phyloP scores from a whole-genome alignment of 139 green algal genomes.

The Chlorokybus atmophyticus region DNA sequence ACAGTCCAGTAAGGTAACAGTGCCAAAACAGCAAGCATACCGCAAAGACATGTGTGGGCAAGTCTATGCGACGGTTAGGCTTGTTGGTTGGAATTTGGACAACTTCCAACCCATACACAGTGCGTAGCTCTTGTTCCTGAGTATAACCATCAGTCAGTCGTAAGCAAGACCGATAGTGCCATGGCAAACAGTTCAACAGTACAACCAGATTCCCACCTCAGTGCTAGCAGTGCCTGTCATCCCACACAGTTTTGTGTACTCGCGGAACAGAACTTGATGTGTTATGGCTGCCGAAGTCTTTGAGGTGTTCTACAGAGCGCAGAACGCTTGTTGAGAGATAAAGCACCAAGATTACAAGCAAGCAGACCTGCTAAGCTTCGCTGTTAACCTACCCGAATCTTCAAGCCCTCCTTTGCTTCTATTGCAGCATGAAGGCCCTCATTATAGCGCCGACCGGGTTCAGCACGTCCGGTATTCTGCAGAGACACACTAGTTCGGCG shows the following conservation, averaged over 20 bases:
- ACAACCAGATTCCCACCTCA: not conserved
- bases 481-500: too few species aligned
- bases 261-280: conserved; percentile 53
- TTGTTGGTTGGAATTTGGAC: conserved; percentile 67
- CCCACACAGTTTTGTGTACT: conserved; percentile 48
- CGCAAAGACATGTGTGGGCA: conserved; percentile 39
- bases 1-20: too few species aligned
- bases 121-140: conserved; percentile 39
- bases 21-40: not conserved
- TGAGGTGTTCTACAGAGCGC: too few species aligned
- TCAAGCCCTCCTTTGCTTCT: conserved; percentile 55
- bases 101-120: conserved; percentile 49
- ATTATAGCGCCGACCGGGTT: conserved; percentile 34
- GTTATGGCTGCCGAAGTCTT: conserved; percentile 39
- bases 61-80: conserved; percentile 43
- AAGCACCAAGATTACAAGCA: too few species aligned
- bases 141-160: too few species aligned
- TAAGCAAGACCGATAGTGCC: too few species aligned
- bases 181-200: too few species aligned
- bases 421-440: conserved; percentile 57
- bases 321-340: too few species aligned
- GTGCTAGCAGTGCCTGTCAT: conserved; percentile 49
- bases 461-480: conserved; percentile 24
- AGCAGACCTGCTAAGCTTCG: too few species aligned
- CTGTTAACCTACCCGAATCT: conserved; percentile 5